A percentile compares a stretch with the other conserved stretches of the same genome.
phyloP scores from a whole-genome alignment of 2,329 filamentous ascomycete species.

The Neospermospora avenae region DNA sequence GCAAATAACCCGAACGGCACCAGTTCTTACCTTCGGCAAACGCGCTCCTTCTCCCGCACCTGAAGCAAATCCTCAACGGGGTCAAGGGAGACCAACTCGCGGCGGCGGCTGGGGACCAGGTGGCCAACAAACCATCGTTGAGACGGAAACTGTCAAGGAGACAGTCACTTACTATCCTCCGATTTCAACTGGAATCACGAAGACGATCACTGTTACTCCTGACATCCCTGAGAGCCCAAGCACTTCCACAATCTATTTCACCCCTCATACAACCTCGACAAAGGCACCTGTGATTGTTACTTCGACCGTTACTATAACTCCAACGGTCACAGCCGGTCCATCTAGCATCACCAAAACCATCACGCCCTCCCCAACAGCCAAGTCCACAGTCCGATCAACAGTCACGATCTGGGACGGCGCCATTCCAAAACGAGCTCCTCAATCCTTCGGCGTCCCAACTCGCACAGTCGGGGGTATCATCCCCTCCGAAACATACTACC shows the following conservation, averaged over 20 bases:
- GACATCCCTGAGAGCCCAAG: not conserved
- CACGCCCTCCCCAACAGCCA: not conserved
- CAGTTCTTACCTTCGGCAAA: not conserved
- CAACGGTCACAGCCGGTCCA: not conserved
- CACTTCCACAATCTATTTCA: not conserved
- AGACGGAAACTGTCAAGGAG: not conserved
- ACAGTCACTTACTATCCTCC: slow-evolving; percentile 2
- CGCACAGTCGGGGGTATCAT: not conserved
- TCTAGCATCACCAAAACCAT: not conserved
- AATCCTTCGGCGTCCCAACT: not conserved
- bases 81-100: not conserved
- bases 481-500: not conserved
- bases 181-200: not conserved
- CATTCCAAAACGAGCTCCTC: not conserved
- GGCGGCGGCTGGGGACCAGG: not conserved
- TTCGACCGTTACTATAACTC: not conserved
- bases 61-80: not conserved
- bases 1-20: not conserved
- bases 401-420: not conserved
- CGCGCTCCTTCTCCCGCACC: not conserved
- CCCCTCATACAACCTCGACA: not conserved
- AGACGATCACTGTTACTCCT: not conserved
- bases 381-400: not conserved
- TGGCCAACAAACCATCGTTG: not conserved
- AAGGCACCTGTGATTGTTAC: not conserved